A percentile compares a stretch with the other conserved stretches of the same genome.
Evolutionary conservation across 345 rosid genomes (phyloP).

Genomic region (Rhizophora mangle): DNA sequence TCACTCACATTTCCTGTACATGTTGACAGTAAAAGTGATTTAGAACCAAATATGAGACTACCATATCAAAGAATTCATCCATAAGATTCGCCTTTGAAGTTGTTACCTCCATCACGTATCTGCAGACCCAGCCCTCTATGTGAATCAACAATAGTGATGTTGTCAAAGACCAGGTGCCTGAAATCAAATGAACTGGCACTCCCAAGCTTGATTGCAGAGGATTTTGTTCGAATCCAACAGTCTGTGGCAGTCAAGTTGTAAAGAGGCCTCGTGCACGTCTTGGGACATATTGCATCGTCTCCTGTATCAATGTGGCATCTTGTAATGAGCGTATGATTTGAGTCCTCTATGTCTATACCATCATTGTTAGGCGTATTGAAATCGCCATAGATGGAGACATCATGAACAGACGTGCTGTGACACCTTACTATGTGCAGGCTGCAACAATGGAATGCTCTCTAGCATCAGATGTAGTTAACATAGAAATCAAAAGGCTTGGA

Average conservation of each 20-base stretch:
- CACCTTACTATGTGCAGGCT: conserved; percentile 84
- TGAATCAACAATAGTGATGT: conserved; percentile 77
- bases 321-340: conserved; percentile 68
- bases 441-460: conserved; percentile 25
- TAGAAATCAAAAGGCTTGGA: too few relatives aligned
- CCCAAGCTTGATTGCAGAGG: conserved; percentile 91
- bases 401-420: conserved; percentile 56
- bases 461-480: neutral
- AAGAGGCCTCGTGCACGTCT: conserved; percentile 66
- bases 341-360: conserved; percentile 87
- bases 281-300: conserved; percentile 91
- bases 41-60: too few relatives aligned
- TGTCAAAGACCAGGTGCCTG: conserved; percentile 65
- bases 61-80: neutral
- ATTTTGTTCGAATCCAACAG: conserved; percentile 88
- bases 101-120: conserved; percentile 89
- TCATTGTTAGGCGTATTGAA: conserved; percentile 90
- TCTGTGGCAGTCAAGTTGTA: conserved; percentile 72
- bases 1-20: conserved; percentile 78
- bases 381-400: conserved; percentile 74
- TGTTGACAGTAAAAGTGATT: too few relatives aligned
- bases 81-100: neutral
- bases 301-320: conserved; percentile 79
- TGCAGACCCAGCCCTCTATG: conserved; percentile 86
- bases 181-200: conserved; percentile 83